These are phyloP conservation scores for Discostella pseudostelligera DNA, from an alignment of 108 stramenopile genomes.

Conservation along the genomic window DNA sequence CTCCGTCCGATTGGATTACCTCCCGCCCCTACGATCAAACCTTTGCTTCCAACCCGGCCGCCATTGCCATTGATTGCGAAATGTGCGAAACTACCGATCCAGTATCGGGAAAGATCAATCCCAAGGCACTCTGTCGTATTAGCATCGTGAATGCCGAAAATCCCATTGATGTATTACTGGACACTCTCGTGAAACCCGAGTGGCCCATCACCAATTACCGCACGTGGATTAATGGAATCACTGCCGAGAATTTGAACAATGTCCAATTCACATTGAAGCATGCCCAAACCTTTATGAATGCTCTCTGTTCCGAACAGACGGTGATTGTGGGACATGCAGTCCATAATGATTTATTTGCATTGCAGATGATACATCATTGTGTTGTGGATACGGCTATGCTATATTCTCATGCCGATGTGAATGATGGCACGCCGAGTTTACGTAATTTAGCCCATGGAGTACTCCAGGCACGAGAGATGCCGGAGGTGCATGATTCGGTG, in stretches of 20 bases:
- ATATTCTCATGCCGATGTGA: constrained; percentile 28
- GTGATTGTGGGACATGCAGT: constrained; percentile 93
- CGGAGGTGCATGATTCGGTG: constrained; percentile 83
- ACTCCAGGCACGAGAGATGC: constrained; percentile 67
- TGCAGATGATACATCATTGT: constrained; percentile 83
- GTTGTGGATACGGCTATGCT: constrained; percentile 88
- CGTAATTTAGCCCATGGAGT: constrained; percentile 68
- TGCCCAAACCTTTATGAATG: constrained; percentile 91
- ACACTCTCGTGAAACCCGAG: constrained; percentile 91
- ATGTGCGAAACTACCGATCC: constrained; percentile 96
- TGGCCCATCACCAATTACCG: constrained; percentile 92
- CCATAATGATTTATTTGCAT: constrained; percentile 86
- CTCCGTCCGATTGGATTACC: constrained; percentile 60
- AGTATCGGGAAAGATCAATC: constrained; percentile 65
- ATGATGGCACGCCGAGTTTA: constrained; percentile 54
- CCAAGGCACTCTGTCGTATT: constrained; percentile 89
- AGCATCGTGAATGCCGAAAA: constrained; percentile 87
- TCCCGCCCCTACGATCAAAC: constrained; percentile 72
- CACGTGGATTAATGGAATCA: constrained; percentile 90
- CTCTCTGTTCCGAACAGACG: constrained; percentile 89
- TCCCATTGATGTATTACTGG: constrained; percentile 84
- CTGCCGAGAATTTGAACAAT: constrained; percentile 69
- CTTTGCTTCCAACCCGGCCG: constrained; percentile 78
- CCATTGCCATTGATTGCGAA: constrained; percentile 97
- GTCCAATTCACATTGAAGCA: constrained; percentile 91